These are phyloP conservation scores for Saussurea involucrata DNA, from an alignment of 129 eudicot genomes.

Conservation along the genomic window DNA sequence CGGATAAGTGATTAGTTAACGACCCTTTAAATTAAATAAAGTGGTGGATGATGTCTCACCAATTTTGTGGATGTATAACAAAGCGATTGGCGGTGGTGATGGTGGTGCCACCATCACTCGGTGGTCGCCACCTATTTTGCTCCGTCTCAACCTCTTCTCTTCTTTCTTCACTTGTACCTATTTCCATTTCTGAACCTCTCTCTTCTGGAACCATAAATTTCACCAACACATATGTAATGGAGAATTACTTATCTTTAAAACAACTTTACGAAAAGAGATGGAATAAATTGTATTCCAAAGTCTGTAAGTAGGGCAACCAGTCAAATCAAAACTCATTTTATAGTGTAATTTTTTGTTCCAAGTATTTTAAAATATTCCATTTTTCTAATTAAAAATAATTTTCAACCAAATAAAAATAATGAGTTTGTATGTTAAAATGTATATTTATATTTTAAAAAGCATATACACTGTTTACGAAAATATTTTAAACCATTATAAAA, in stretches of 20 bases:
- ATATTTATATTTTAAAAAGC: too few relatives aligned
- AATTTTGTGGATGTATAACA: slow-evolving; percentile 26
- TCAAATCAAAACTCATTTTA: not conserved
- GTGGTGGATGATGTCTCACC: not conserved
- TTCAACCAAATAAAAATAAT: too few relatives aligned
- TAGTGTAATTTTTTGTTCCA: not conserved
- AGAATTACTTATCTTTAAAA: not conserved
- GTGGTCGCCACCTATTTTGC: slow-evolving; percentile 16
- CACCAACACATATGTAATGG: not conserved
- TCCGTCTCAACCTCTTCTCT: slow-evolving; percentile 7
- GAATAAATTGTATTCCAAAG: slow-evolving; percentile 23
- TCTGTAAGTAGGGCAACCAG: not conserved
- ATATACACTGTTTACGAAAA: too few relatives aligned
- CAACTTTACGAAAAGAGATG: slow-evolving; percentile 18
- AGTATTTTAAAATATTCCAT: not conserved
- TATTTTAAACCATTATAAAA: too few relatives aligned
- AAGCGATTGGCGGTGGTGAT: not conserved
- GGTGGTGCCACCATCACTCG: slow-evolving; percentile 3
- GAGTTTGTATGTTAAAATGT: too few relatives aligned
- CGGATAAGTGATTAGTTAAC: too few relatives aligned
- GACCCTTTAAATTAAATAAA: not conserved
- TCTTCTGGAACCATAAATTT: not conserved
- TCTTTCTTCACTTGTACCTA: slow-evolving; percentile 13
- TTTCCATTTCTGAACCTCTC: slow-evolving; percentile 16
- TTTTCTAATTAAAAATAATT: not conserved